Base-by-base conservation (phyloP, 2,329 filamentous ascomycete species). In the Epichloe typhina region DNA sequence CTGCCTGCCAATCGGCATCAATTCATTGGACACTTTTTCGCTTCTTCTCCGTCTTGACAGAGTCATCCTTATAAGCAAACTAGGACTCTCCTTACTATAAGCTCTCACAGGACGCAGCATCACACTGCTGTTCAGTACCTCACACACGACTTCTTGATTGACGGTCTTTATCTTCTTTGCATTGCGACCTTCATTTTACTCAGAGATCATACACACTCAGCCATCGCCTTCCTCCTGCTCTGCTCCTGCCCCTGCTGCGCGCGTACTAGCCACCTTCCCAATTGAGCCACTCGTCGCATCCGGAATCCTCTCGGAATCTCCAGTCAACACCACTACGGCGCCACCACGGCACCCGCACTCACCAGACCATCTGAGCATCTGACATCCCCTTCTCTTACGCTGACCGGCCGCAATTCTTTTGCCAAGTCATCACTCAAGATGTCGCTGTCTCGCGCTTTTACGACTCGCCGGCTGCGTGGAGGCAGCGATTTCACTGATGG, bases 391-490 rank as follows among this genome's bases (percentile, higher is more conserved):
- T 48, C 44, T 50, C 42, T 45, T 47, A n/a, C 42, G 33, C 50
- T 46, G 37, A 17, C 26, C 23, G 23, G 19, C 45, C 31, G 13
- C 45, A 19, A 13, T 8, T 2, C 19, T 31, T 15, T 39, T 44
- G 7, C n/a, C 15, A 31, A 40, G n/a, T 37, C 13, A 39, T n/a
- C 44, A 50, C 37, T 56, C 55, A 52, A 49, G 54, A 76, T 73
- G 63, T 75, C 74, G 75, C 70, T 90, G 58, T 76, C 82, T 49
- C 78, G 86, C 63, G 84, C 84, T 53, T 85, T 90, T 65, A 83
- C 80, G 38, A 86, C 82, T 58, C 79, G 80, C 66, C 80, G 82
- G 67, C 72, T 71, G 58, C 85, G 81, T 71, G 54, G 63, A 51
- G 68, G 69, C 54, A 62, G 72, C 54, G 68, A 74, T 54, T 60